Evolutionary conservation across 345 rosid genomes (phyloP), one percentile per base, ranked within the genome.

Genomic region (Carallia pectinifolia): DNA sequence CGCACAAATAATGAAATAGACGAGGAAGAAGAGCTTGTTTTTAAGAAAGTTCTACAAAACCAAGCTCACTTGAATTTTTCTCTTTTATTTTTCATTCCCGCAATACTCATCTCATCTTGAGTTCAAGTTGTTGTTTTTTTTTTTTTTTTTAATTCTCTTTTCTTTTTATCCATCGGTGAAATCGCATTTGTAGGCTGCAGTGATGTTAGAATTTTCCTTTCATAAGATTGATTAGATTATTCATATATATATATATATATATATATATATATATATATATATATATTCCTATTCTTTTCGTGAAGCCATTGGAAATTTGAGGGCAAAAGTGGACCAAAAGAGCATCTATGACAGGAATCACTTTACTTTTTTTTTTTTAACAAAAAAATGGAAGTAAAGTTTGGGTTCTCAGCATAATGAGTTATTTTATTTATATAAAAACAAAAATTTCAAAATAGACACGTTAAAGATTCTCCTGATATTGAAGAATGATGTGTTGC

Each of bases 41-140:
- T 85, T 67, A 90, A 89, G 77, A 89, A 79, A 82, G 98, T 85
- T 71, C 62, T 86, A 70, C 62, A 83, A 75, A 82, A 94, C 97
- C 88, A 80, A 30, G 61, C 59, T 17, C 27, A 18, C 29, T 5
- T 27, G 27, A 19, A 18, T n/a, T 27, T 53, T 17, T 38, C 58
- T 18, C 58, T 53, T 6, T 23, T 53, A 6, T 17, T 1, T 53
- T 38, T 36, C 7, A 38, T 38, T 38, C 40, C 6, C 1, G 40
- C 7, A 38, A 0, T 5, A 38, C 40, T 38, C 40, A 6, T 5
- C 52, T 38, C 39, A 30, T 9, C 2, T 53, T 17, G 1, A 27
- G 7, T 33, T 27, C 30, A 15, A 47, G n/a, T 29, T 39, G 34
- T 33, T 4, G 2, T 40, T 8, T 15, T 9, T 40, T 40, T 40